phyloP scores from a whole-genome alignment of 805 yeast genomes.

The Pichia cabralensis region DNA sequence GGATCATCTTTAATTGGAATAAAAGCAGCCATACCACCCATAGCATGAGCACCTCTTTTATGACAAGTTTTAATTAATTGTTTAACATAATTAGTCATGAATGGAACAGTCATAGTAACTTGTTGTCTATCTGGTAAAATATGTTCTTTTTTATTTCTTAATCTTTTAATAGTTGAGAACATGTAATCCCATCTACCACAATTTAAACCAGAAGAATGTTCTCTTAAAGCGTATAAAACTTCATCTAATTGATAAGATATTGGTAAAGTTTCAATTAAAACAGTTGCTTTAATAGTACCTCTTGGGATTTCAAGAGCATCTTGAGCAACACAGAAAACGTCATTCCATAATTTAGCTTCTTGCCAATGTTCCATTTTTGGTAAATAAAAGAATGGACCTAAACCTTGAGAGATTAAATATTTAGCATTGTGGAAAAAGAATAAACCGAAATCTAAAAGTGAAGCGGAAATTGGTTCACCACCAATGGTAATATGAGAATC shows the following conservation, averaged over 20 bases:
- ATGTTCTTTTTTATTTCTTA: constrained; percentile 57
- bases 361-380: constrained; percentile 84
- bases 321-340: constrained; percentile 66
- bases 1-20: constrained; percentile 70
- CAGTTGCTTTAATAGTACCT: constrained; percentile 76
- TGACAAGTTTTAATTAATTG: constrained; percentile 67
- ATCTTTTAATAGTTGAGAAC: constrained; percentile 67
- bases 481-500: constrained; percentile 65
- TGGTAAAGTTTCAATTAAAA: constrained; percentile 73
- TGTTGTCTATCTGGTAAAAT: constrained; percentile 71
- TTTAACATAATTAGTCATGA: constrained; percentile 70
- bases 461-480: constrained; percentile 70
- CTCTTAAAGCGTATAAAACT: constrained; percentile 65
- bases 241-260: constrained; percentile 85
- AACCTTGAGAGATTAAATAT: constrained; percentile 49
- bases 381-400: constrained; percentile 73
- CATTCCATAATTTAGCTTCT: constrained; percentile 80
- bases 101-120: constrained; percentile 74
- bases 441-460: constrained; percentile 69
- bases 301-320: constrained; percentile 58
- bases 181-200: constrained; percentile 90
- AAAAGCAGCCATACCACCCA: constrained; percentile 90
- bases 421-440: constrained; percentile 70
- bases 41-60: constrained; percentile 71
- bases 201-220: constrained; percentile 71